Evolutionary conservation across 495 filamentous ascomycete species (phyloP).

Genomic region (Podospora australis): DNA sequence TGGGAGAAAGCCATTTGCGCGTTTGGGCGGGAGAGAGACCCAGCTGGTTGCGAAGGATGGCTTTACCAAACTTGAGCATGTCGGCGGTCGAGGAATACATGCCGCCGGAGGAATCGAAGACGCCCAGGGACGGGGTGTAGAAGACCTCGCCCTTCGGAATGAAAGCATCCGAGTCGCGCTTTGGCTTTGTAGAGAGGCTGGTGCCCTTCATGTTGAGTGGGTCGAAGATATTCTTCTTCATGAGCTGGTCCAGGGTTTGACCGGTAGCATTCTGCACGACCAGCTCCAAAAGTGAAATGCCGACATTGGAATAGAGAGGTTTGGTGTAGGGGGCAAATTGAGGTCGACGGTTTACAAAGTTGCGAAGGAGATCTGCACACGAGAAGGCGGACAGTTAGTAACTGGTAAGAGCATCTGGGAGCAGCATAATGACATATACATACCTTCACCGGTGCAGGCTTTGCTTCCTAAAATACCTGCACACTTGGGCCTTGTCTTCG

Average conservation of each 20-base stretch:
- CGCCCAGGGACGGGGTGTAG: neutral
- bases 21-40: neutral
- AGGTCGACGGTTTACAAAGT: neutral
- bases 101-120: neutral
- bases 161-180: neutral
- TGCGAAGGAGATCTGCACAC: neutral
- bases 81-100: conserved; percentile 1
- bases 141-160: neutral
- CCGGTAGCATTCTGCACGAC: neutral
- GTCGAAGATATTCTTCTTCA: neutral
- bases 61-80: neutral
- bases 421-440: neutral
- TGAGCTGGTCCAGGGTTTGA: neutral
- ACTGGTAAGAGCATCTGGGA: neutral
- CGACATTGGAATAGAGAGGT: conserved; percentile 3
- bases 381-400: neutral
- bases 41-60: neutral
- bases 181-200: neutral
- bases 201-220: neutral
- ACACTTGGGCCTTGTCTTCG: neutral
- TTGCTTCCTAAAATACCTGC: neutral
- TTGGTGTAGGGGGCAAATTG: neutral
- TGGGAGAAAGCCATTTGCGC: neutral
- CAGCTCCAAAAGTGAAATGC: neutral
- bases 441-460: neutral